Evolutionary conservation across 2,329 filamentous ascomycete species (phyloP), one percentile per base, ranked within the genome.

Genomic region (Keithomyces neogunnii): DNA sequence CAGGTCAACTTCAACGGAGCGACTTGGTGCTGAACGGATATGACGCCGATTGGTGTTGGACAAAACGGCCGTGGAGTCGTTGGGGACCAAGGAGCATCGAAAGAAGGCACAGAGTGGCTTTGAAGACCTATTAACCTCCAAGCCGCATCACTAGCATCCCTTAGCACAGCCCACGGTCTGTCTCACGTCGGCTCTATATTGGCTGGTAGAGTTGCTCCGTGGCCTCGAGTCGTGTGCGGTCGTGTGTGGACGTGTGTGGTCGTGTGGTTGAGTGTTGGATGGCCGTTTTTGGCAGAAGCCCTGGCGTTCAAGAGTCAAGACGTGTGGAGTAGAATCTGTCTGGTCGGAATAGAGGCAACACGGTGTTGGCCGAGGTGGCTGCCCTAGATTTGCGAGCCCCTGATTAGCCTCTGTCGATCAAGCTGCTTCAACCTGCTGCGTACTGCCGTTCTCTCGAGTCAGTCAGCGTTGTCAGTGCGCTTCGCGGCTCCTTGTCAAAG

Each of bases 21-120:
- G 36, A n/a, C 33, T 51, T 51, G 36, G 49, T 19, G 38, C 29
- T 19, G 26, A 35, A 40, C 47, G 46, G 51, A 31, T 46, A 42
- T 8, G 33, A 29, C 19, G 47, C 51, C 51, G 43, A 52, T 47
- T 52, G 51, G 51, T 29, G 47, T 40, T 42, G 40, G 10, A 29
- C 30, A 40, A 32, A 45, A 11, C 42, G 26, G n/a, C 11, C 50
- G 45, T 47, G 38, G 45, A 48, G 49, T 31, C 30, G 31, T 35
- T 28, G 45, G 43, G 33, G 36, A 11, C n/a, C 7, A 42, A 9
- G 36, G 39, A 28, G n/a, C 6, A 29, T 35, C 33, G 19, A 19
- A 35, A 35, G 33, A 11, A 35, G 6, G 33, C 33, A 11, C 33
- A 6, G 6, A 35, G 6, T 2, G 6, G 6, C 6, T 11, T 35